Base-by-base conservation (phyloP, 768 basidiomycete genomes). In the Hygrocybe coccinea region DNA sequence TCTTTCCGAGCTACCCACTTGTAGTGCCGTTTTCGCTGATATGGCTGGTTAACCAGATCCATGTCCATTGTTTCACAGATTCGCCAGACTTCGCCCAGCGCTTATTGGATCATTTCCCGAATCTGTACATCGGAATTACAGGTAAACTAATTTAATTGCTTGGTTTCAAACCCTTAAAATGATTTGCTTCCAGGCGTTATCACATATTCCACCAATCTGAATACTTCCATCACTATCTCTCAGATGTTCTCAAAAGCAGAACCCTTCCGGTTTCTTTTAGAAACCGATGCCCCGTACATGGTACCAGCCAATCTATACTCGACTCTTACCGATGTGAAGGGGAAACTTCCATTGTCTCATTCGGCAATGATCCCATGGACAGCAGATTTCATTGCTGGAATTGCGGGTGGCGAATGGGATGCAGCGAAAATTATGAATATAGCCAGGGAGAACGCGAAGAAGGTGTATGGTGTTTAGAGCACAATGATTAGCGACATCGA, bases 221-320 rank as follows among this genome's bases (percentile, higher is more conserved):
- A 91, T 62, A 94, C 91, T 0, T 72, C 86, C 10, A 70, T 74
- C 1, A 79, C 89, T 50, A 74, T 93, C n/a, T 79, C 78, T 2
- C 74, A 79, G 37, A 77, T 88, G 75, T 63, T 69, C 3, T 39
- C 66, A 11, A 48, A 63, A 21, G 60, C 60, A 22, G 56, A 59
- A 3, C 57, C 68, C 3, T 67, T 77, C 2, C 76, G 81, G 38
- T 81, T 86, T 46, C 67, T 92, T 0, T 76, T 93, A 2, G 91
- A 94, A 69, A 91, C 91, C 0, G 91, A 94, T 60, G 90, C 89
- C 2, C 91, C 91, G 0, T 94, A 79, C 71, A 93, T 94, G 91
- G 78, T 87, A 0, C 91, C 91, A 0, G 74, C 81, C 0, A 92
- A 87, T 56, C 66, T 93, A 15, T 90, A 89, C 63, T 65, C 70